Base-by-base conservation (phyloP, 2,329 filamentous ascomycete genomes). In the Talaromyces sp. region DNA sequence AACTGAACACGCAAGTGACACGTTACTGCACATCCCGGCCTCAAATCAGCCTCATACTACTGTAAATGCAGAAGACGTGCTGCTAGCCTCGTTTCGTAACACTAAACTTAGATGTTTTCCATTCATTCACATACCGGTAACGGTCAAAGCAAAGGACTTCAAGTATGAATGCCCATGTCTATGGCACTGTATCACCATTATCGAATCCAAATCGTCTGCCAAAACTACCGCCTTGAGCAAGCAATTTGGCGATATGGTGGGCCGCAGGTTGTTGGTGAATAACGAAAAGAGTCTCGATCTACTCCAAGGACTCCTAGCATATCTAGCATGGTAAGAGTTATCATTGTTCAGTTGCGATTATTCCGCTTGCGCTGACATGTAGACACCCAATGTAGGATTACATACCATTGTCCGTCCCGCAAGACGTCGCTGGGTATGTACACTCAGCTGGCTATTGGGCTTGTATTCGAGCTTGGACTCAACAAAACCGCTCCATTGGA, bases 251-350 rank as follows among this genome's bases (percentile, higher is more conserved):
- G 72, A 76, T 54, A 74, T 79, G 21, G 56, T 83, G 14, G 75
- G 79, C 0, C 72, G 77, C 14, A 76, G 75, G 58, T 70, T 83
- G 43, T 65, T 84, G 11, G 61, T 82, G 17, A 75, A 80, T 10
- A 70, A 75, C 19, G 80, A 84, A 57, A 77, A 78, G 57, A 78
- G 68, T 56, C 70, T 85, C 41, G 83, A 85, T 63, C 63, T 85
- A 12, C 70, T 86, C 2, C 73, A 81, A 10, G 83, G 82, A 0
- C 61, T 85, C 4, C 65, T 86, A 19, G 73, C 64, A 57, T 79
- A 71, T 56, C 72, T 78, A 24, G 70, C 74, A 38, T 85, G 82
- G 80, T 79, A 67, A 65, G 73, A 64, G 24, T 21, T 17, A 21
- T 26, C n/a, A 48, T 57, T 38, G 53, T 63, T 21, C 55, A 46